phyloP scores from a whole-genome alignment of 2,329 filamentous ascomycete species.

The Cercospora sp. region DNA sequence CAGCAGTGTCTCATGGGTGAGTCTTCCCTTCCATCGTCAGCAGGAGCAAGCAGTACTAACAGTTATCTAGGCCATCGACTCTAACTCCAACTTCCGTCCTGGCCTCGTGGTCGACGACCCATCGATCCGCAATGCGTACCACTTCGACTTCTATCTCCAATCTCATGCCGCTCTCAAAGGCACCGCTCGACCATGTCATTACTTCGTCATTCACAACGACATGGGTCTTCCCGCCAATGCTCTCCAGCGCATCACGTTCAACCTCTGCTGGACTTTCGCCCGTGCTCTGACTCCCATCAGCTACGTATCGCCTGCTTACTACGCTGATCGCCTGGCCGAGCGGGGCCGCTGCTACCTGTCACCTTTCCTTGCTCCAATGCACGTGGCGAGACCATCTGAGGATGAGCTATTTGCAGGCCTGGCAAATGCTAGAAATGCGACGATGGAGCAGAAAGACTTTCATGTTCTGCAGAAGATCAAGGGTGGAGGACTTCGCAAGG shows the following conservation, averaged over 20 bases:
- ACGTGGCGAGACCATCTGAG: neutral
- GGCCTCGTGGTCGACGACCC: conserved; percentile 36
- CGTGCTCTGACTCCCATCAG: conserved; percentile 40
- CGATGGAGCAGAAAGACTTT: conserved; percentile 1
- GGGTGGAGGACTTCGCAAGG: neutral
- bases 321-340: conserved; percentile 44
- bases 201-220: conserved; percentile 37
- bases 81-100: conserved; percentile 32
- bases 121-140: conserved; percentile 31
- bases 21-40: no score
- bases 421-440: neutral
- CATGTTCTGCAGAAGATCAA: conserved; percentile 2
- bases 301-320: conserved; percentile 42
- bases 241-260: conserved; percentile 34
- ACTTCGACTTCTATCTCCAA: conserved; percentile 41
- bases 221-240: conserved; percentile 26
- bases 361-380: neutral
- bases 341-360: conserved; percentile 37
- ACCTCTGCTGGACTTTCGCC: conserved; percentile 38
- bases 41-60: no score
- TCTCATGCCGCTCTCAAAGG: conserved; percentile 37
- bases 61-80: neutral
- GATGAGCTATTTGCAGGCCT: neutral
- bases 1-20: conserved; percentile 35
- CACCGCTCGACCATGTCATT: conserved; percentile 38